Percentiles rank a stretch among this genome's conserved stretches.
Evolutionary conservation across 1,139 yeast species (phyloP).

Genomic region (Pichia norvegensis): DNA sequence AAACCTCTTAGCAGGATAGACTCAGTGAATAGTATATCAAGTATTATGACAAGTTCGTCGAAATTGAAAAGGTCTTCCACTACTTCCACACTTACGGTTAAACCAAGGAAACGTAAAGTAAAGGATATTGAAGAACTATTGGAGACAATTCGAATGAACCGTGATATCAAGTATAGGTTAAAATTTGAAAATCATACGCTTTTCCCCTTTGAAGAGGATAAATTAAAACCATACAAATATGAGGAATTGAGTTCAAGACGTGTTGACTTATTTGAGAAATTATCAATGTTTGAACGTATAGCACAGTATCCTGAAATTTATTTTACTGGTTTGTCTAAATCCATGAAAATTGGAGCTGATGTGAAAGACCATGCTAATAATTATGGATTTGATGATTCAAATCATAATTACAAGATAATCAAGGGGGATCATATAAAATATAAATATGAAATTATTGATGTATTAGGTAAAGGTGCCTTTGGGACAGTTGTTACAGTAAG

Average conservation of each 20-base stretch:
- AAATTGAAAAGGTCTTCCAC: neutral
- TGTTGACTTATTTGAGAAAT: slow-evolving; percentile 20
- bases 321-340: slow-evolving; percentile 28
- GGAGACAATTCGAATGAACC: neutral
- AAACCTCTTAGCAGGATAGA: neutral
- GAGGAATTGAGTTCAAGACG: slow-evolving; percentile 15
- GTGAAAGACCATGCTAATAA: slow-evolving; percentile 40
- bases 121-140: slow-evolving; percentile 1
- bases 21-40: neutral
- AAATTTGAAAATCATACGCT: slow-evolving; percentile 1
- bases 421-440: slow-evolving; percentile 70
- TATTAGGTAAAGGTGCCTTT: slow-evolving; percentile 76
- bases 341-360: slow-evolving; percentile 31
- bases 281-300: slow-evolving; percentile 44
- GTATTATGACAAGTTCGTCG: neutral
- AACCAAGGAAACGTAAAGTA: neutral
- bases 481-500: slow-evolving; percentile 68
- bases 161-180: neutral
- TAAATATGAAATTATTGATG: slow-evolving; percentile 53
- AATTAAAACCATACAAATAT: slow-evolving; percentile 6
- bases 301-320: slow-evolving; percentile 37
- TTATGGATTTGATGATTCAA: slow-evolving; percentile 67
- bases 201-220: neutral
- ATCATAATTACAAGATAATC: slow-evolving; percentile 53
- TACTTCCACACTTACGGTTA: neutral